Evolutionary conservation across 176 grass and related monocot genomes (phyloP).

Genomic region (Pontederia crassipes): DNA sequence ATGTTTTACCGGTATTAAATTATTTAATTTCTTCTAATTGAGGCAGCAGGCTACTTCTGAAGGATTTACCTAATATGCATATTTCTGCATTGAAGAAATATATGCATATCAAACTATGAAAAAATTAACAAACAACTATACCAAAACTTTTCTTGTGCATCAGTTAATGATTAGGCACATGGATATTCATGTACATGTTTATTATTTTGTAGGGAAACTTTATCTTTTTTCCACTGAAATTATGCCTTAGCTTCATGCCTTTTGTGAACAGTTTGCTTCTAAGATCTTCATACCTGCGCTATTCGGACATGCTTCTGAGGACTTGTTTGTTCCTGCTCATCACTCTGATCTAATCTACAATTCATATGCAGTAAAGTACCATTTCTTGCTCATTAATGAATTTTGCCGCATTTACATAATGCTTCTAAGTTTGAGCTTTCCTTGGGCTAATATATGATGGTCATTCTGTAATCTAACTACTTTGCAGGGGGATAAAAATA

Average conservation of each 20-base stretch:
- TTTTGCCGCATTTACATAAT: no score
- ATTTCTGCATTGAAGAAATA: no score
- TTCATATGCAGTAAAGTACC: conserved; percentile 61
- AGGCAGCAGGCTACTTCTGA: no score
- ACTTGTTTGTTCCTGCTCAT: conserved; percentile 86
- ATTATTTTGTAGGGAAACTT: no score
- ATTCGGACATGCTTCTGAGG: conserved; percentile 89
- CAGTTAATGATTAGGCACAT: no score
- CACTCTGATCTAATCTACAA: conserved; percentile 77
- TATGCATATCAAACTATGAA: no score
- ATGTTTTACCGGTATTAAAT: conserved; percentile 58
- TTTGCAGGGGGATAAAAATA: conserved; percentile 86
- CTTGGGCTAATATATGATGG: not conserved
- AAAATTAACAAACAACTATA: no score
- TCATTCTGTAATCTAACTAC: conserved; percentile 13
- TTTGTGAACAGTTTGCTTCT: conserved; percentile 58
- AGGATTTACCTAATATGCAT: no score
- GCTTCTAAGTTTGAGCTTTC: no score
- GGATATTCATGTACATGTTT: no score
- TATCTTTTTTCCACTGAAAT: no score
- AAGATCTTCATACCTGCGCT: conserved; percentile 95
- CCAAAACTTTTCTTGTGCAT: no score
- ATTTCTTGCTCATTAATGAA: not conserved
- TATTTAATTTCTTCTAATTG: not conserved
- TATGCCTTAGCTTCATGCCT: not conserved